Conservation (phyloP, 495 filamentous ascomycete genomes). For the Daldinia loculata region DNA sequence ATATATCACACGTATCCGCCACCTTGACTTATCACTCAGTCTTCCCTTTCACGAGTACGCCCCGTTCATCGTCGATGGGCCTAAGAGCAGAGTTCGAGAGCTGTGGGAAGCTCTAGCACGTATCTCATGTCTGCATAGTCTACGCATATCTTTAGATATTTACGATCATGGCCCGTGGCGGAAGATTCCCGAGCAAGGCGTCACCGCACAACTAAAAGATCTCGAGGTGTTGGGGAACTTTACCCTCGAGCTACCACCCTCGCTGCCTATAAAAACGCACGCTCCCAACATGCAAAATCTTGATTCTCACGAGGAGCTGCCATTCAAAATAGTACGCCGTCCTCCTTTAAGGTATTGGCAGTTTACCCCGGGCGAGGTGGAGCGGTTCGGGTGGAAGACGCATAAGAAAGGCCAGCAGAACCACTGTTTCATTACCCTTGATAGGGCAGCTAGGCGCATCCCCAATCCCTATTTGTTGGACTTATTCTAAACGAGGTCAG, state of each 20-base stretch:
- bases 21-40: constrained; percentile 43
- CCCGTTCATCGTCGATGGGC: constrained; percentile 25
- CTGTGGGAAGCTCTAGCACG: constrained; percentile 22
- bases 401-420: constrained; percentile 28
- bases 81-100: constrained; percentile 33
- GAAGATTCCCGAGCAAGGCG: constrained; percentile 39
- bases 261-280: constrained; percentile 36
- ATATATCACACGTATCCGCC: constrained; percentile 33
- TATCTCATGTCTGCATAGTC: constrained; percentile 41
- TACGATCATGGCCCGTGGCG: constrained; percentile 47
- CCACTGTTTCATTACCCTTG: constrained; percentile 39
- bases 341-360: constrained; percentile 45
- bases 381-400: constrained; percentile 44
- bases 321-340: constrained; percentile 38
- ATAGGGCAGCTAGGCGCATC: constrained; percentile 28
- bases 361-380: constrained; percentile 43
- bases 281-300: constrained; percentile 32
- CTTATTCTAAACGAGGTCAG: constrained; percentile 24
- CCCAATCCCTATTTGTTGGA: constrained; percentile 42
- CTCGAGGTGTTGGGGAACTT: constrained; percentile 33
- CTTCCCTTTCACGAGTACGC: constrained; percentile 41
- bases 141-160: constrained; percentile 45
- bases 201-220: constrained; percentile 26
- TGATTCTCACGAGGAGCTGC: constrained; percentile 15
- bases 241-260: constrained; percentile 42